A percentile compares a stretch with the other conserved stretches of the same genome.
These are phyloP conservation scores for Panicum hallii DNA, from an alignment of 202 grass and related monocot genomes.

Conservation along the genomic window DNA sequence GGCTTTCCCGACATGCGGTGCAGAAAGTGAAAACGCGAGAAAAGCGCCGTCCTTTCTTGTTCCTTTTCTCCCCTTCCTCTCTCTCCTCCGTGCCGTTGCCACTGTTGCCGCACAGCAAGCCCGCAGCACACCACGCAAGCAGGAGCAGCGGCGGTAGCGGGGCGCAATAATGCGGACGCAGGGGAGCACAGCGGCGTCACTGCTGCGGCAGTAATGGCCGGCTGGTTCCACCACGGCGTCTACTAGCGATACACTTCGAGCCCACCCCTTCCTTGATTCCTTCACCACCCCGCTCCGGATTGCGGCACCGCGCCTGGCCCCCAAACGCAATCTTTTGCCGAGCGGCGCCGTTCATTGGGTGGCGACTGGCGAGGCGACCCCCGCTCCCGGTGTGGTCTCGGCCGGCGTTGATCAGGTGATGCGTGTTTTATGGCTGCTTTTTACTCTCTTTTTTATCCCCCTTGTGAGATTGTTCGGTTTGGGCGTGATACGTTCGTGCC, in stretches of 20 bases:
- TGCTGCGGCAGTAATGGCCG: constrained; percentile 54
- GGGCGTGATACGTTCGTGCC: not conserved
- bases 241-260: constrained; percentile 10
- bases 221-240: constrained; percentile 34
- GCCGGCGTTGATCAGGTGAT: constrained; percentile 44
- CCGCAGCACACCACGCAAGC: constrained; percentile 13
- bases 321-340: constrained; percentile 20
- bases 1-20: constrained; percentile 39
- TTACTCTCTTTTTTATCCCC: not conserved
- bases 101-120: constrained; percentile 21
- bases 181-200: constrained; percentile 33
- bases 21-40: constrained; percentile 53
- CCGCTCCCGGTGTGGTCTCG: not conserved
- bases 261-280: not conserved
- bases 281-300: constrained; percentile 6
- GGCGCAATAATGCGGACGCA: constrained; percentile 52
- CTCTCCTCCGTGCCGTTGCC: constrained; percentile 1
- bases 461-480: not conserved
- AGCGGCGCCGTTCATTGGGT: constrained; percentile 24
- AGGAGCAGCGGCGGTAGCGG: not conserved
- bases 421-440: not conserved
- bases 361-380: constrained; percentile 21
- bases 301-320: constrained; percentile 7
- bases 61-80: not conserved
- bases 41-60: constrained; percentile 42